A percentile compares a stretch with the other conserved stretches of the same genome.
Evolutionary conservation across 345 rosid genomes (phyloP).

Genomic region (Lepidium africanum): DNA sequence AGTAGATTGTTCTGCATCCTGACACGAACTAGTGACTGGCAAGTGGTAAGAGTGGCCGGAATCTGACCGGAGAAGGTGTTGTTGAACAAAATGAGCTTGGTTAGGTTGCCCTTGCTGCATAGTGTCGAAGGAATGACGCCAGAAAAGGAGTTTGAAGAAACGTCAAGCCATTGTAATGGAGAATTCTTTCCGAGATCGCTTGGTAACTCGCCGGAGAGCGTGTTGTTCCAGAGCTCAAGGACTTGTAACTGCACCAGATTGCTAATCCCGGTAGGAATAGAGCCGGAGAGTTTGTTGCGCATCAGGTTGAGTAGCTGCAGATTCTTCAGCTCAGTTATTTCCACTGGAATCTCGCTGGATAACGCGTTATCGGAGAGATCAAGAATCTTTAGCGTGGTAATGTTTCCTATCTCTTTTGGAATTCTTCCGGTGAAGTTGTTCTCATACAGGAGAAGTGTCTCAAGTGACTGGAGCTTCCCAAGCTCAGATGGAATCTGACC

Average conservation of each 20-base stretch:
- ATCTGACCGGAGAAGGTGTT: slow-evolving; percentile 72
- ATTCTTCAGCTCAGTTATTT: slow-evolving; percentile 52
- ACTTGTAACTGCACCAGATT: slow-evolving; percentile 43
- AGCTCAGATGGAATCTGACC: slow-evolving; percentile 70
- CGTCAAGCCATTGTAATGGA: slow-evolving; percentile 74
- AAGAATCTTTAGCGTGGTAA: slow-evolving; percentile 50
- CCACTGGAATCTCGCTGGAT: slow-evolving; percentile 55
- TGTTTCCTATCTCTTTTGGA: slow-evolving; percentile 57
- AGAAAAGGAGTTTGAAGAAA: slow-evolving; percentile 74
- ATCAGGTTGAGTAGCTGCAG: slow-evolving; percentile 76
- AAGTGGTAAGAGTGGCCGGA: slow-evolving; percentile 50
- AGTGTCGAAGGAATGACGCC: slow-evolving; percentile 59
- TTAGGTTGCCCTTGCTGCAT: slow-evolving; percentile 72
- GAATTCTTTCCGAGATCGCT: slow-evolving; percentile 64
- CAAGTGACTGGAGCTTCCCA: slow-evolving; percentile 54
- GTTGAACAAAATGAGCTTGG: slow-evolving; percentile 85
- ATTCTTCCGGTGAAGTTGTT: slow-evolving; percentile 64
- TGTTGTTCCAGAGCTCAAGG: slow-evolving; percentile 92
- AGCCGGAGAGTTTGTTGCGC: slow-evolving; percentile 71
- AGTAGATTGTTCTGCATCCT: slow-evolving; percentile 76
- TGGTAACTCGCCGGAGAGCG: slow-evolving; percentile 75
- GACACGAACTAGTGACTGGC: slow-evolving; percentile 70
- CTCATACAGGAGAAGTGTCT: slow-evolving; percentile 57
- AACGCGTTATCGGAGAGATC: slow-evolving; percentile 77
- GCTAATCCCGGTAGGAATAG: slow-evolving; percentile 51